These are phyloP conservation scores for Pisolithus albus DNA, from an alignment of 768 basidiomycete species.

Conservation along the genomic window DNA sequence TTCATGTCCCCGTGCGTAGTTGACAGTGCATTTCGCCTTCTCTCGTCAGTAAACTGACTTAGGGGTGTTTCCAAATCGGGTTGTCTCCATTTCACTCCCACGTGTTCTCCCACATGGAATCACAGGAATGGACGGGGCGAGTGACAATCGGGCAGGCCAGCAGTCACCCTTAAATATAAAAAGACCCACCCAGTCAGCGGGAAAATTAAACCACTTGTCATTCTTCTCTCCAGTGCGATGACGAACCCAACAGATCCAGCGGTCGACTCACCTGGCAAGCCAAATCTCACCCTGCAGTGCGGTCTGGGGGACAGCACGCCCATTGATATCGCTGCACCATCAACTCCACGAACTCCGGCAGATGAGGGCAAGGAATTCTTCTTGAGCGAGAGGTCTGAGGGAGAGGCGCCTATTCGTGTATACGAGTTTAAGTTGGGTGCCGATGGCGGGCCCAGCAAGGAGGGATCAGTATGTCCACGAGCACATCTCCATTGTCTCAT, in stretches of 20 bases:
- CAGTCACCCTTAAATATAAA: too few species aligned
- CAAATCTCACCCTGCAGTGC: conserved; percentile 10
- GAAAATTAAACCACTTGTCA: background rate
- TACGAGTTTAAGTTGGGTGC: conserved; percentile 83
- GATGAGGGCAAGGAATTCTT: conserved; percentile 92
- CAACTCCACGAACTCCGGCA: conserved; percentile 82
- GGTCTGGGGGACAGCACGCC: background rate
- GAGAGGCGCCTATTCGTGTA: conserved; percentile 66
- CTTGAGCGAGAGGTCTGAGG: conserved; percentile 42
- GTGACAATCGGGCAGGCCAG: background rate
- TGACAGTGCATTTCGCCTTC: background rate
- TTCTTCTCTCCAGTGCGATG: conserved; percentile 10
- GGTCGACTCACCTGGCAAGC: background rate
- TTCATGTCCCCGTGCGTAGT: too few species aligned
- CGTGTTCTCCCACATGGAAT: background rate
- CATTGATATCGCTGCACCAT: conserved; percentile 17
- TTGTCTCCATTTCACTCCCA: background rate
- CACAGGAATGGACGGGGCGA: background rate
- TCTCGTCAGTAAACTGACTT: background rate
- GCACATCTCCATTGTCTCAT: background rate
- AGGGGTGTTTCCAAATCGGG: background rate
- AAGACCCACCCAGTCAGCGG: background rate
- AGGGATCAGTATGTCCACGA: conserved; percentile 61
- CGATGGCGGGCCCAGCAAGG: conserved; percentile 86
- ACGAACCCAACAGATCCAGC: background rate